These are phyloP conservation scores for Trichophyton simii DNA, from an alignment of 2,329 filamentous ascomycete species.

Conservation along the genomic window DNA sequence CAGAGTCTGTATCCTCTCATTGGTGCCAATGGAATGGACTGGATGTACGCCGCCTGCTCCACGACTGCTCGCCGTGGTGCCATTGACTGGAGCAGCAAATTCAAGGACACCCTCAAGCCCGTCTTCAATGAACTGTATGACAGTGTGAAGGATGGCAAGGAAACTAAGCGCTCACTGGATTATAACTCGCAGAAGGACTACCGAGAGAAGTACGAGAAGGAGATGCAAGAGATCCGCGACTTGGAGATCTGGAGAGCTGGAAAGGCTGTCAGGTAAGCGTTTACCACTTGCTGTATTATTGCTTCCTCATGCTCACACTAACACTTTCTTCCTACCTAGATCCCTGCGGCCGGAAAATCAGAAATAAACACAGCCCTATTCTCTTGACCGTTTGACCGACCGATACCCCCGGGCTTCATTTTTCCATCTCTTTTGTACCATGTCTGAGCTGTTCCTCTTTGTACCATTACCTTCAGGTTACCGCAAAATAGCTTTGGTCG, in stretches of 20 bases:
- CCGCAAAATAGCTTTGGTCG: not conserved
- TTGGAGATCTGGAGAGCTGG: slow-evolving; percentile 98
- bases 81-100: slow-evolving; percentile 94
- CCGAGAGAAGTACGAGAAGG: slow-evolving; percentile 90
- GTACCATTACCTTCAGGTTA: not conserved
- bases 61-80: slow-evolving; percentile 96
- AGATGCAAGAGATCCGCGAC: slow-evolving; percentile 96
- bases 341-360: slow-evolving; percentile 78
- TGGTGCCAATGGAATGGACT: slow-evolving; percentile 97
- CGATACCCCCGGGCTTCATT: not conserved
- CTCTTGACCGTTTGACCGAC: not conserved
- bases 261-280: slow-evolving; percentile 76
- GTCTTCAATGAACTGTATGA: slow-evolving; percentile 97
- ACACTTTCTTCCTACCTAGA: slow-evolving; percentile 27
- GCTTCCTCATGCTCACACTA: not conserved
- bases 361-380: slow-evolving; percentile 41
- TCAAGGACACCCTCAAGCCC: slow-evolving; percentile 98
- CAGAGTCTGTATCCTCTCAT: slow-evolving; percentile 97
- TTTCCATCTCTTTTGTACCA: not conserved
- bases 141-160: slow-evolving; percentile 75
- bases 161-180: slow-evolving; percentile 92
- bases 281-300: not conserved
- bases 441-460: not conserved
- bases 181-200: slow-evolving; percentile 96
- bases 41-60: slow-evolving; percentile 99